Percentiles rank a stretch among this genome's conserved stretches.
Evolutionary conservation across 1,284 basidiomycete genomes (phyloP).

Genomic region (Singerocomus inundabilis): DNA sequence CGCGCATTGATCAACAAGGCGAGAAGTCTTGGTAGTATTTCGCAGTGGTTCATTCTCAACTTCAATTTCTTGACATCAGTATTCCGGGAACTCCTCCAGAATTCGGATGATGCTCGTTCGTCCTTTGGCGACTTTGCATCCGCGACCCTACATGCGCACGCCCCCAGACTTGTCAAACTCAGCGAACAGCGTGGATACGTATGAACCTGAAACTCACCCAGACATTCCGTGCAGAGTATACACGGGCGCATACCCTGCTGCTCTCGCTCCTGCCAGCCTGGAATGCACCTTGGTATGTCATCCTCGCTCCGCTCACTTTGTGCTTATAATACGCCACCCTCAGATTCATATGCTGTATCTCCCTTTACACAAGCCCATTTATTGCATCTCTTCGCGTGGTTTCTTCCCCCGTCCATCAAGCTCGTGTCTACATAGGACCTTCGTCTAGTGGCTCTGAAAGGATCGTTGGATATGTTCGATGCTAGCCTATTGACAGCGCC

Average conservation of each 20-base stretch:
- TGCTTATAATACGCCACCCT: too few species aligned
- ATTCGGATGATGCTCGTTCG: constrained; percentile 94
- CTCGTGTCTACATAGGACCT: constrained; percentile 68
- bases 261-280: too few species aligned
- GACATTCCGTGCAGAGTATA: too few species aligned
- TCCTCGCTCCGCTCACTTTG: too few species aligned
- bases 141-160: too few species aligned
- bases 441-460: constrained; percentile 65
- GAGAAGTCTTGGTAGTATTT: background rate
- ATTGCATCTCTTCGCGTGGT: constrained; percentile 69
- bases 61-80: constrained; percentile 40
- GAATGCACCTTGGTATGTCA: too few species aligned
- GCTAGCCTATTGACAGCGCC: constrained; percentile 81
- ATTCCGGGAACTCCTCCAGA: constrained; percentile 90
- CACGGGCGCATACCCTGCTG: too few species aligned
- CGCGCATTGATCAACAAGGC: constrained; percentile 90
- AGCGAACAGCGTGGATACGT: too few species aligned
- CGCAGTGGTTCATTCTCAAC: background rate
- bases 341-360: constrained; percentile 37
- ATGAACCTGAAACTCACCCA: too few species aligned
- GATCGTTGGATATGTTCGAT: constrained; percentile 86
- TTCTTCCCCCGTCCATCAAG: constrained; percentile 64
- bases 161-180: too few species aligned
- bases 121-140: too few species aligned
- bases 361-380: constrained; percentile 57